phyloP scores from a whole-genome alignment of 139 green algal species.

The Coelastrella sp. region DNA sequence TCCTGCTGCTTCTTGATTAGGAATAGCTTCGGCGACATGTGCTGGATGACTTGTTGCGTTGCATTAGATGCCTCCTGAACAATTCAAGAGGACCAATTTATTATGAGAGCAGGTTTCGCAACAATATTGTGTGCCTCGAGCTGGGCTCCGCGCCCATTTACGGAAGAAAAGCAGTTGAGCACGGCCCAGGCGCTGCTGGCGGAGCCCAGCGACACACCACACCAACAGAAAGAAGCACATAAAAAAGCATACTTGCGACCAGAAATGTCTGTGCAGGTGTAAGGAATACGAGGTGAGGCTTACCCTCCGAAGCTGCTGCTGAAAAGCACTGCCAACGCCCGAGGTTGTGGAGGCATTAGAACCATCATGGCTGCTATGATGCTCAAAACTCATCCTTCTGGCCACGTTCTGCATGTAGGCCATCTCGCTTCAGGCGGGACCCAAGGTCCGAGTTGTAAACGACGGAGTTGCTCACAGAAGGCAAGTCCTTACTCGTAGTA shows the following conservation, averaged over 20 bases:
- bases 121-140: too few relatives aligned
- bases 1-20: not conserved
- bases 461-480: too few relatives aligned
- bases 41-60: not conserved
- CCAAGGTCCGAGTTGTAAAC: not conserved
- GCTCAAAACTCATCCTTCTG: not conserved
- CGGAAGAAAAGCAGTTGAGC: too few relatives aligned
- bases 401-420: not conserved
- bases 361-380: not conserved
- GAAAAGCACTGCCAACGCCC: not conserved
- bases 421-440: not conserved
- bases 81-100: not conserved
- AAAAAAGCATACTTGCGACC: too few relatives aligned
- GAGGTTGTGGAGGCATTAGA: not conserved
- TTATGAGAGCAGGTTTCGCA: too few relatives aligned
- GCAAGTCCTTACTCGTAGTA: too few relatives aligned
- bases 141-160: too few relatives aligned
- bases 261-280: too few relatives aligned
- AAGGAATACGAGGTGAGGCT: not conserved
- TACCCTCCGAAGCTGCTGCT: not conserved
- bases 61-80: not conserved
- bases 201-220: too few relatives aligned
- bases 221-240: too few relatives aligned
- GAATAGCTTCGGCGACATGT: not conserved
- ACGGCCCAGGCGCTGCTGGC: too few relatives aligned